phyloP scores from a whole-genome alignment of 2,329 filamentous ascomycete genomes.

The Calonectria pauciramosa region DNA sequence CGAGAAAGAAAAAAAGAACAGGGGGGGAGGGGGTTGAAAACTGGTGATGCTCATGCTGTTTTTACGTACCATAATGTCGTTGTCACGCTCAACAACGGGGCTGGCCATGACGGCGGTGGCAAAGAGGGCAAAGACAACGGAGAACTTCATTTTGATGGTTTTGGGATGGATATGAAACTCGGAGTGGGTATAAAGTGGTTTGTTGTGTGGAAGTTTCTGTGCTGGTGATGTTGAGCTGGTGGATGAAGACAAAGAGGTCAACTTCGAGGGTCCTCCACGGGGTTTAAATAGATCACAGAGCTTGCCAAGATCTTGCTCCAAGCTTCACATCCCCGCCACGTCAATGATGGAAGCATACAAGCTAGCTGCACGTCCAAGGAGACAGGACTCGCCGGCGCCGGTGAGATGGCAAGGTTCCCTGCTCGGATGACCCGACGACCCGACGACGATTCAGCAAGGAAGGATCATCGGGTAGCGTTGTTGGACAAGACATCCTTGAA shows the following conservation, averaged over 20 bases:
- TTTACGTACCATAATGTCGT: slow-evolving; percentile 1
- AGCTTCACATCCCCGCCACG: neutral
- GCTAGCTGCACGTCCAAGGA: neutral
- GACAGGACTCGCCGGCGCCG: neutral
- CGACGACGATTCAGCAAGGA: neutral
- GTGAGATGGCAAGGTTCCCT: neutral
- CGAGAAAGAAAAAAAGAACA: neutral
- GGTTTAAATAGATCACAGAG: neutral
- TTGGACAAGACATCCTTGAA: neutral
- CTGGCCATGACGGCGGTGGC: neutral
- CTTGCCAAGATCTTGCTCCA: neutral
- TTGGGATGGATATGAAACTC: too few species aligned
- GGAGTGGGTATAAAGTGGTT: neutral
- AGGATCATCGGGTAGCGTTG: neutral
- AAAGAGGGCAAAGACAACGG: slow-evolving; percentile 1
- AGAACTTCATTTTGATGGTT: neutral
- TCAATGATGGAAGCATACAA: neutral
- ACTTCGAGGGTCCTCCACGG: too few species aligned
- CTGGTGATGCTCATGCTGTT: neutral
- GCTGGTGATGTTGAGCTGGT: neutral
- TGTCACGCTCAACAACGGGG: neutral
- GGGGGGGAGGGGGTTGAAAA: neutral
- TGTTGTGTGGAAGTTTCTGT: neutral
- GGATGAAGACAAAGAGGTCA: neutral
- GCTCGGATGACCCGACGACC: slow-evolving; percentile 6